Evolutionary conservation across 2,329 filamentous ascomycete genomes (phyloP).

Genomic region (Pseudopyricularia javanii): DNA sequence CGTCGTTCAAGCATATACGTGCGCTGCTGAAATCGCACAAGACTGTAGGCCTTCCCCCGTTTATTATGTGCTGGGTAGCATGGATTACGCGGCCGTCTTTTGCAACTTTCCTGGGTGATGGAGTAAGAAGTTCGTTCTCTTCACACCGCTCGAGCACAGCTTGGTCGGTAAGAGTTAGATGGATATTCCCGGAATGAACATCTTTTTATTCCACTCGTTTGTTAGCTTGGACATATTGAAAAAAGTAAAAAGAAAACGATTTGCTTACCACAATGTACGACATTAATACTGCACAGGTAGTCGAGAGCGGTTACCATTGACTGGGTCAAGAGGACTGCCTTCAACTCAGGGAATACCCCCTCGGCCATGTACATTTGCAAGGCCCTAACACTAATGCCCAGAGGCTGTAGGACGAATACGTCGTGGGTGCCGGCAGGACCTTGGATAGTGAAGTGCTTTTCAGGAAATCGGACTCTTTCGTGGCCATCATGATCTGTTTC

Average conservation of each 20-base stretch:
- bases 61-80: neutral
- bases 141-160: neutral
- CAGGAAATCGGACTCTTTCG: neutral
- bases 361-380: neutral
- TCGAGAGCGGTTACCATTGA: neutral
- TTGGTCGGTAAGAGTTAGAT: neutral
- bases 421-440: neutral
- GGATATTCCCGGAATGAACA: neutral
- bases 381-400: neutral
- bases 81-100: neutral
- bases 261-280: neutral
- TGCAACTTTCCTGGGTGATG: neutral
- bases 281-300: neutral
- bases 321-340: neutral
- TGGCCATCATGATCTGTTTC: neutral
- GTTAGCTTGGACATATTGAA: neutral
- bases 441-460: neutral
- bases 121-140: neutral
- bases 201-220: neutral
- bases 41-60: neutral
- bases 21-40: neutral
- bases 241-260: neutral
- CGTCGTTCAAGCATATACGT: neutral
- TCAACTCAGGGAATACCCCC: neutral
- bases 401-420: neutral